A percentile compares a stretch with the other conserved stretches of the same genome.
Evolutionary conservation across 805 yeast genomes (phyloP).

Genomic region (Yarrowia deformans): DNA sequence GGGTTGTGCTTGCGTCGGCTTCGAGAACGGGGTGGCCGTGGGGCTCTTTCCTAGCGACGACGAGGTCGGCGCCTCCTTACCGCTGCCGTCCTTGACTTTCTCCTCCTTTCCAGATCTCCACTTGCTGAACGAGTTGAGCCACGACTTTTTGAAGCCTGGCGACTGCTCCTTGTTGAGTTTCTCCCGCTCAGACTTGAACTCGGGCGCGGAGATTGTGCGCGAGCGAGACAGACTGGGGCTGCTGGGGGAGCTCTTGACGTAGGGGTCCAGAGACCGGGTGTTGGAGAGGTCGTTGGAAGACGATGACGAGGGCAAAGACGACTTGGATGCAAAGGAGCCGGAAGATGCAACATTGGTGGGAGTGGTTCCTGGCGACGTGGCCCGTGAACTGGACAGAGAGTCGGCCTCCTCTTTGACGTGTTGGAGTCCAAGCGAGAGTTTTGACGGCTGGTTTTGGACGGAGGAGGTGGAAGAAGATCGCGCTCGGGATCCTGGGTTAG

Average conservation of each 20-base stretch:
- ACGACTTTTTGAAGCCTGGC: constrained; percentile 32
- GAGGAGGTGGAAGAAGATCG: constrained; percentile 18
- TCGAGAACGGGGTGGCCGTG: background rate
- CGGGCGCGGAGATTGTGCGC: constrained; percentile 25
- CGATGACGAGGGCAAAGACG: background rate
- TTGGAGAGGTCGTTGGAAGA: constrained; percentile 5
- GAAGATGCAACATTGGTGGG: constrained; percentile 20
- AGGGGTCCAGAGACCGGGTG: constrained; percentile 26
- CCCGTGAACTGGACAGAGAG: constrained; percentile 1
- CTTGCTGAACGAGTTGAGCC: constrained; percentile 29
- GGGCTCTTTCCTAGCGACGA: constrained; percentile 8
- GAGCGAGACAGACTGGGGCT: constrained; percentile 12
- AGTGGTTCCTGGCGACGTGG: constrained; percentile 6
- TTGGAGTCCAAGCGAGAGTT: constrained; percentile 17
- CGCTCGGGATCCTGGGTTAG: constrained; percentile 34
- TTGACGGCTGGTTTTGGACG: constrained; percentile 20
- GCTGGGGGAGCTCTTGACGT: background rate
- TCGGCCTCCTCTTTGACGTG: constrained; percentile 31
- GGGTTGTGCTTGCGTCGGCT: background rate
- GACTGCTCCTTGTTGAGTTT: constrained; percentile 34
- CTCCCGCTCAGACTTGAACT: constrained; percentile 32
- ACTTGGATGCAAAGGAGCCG: constrained; percentile 10
- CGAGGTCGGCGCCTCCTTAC: background rate
- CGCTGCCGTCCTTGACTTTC: background rate
- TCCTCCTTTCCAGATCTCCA: constrained; percentile 18